phyloP scores from a whole-genome alignment of 2,329 filamentous ascomycete species.

The Botryotinia calthae region DNA sequence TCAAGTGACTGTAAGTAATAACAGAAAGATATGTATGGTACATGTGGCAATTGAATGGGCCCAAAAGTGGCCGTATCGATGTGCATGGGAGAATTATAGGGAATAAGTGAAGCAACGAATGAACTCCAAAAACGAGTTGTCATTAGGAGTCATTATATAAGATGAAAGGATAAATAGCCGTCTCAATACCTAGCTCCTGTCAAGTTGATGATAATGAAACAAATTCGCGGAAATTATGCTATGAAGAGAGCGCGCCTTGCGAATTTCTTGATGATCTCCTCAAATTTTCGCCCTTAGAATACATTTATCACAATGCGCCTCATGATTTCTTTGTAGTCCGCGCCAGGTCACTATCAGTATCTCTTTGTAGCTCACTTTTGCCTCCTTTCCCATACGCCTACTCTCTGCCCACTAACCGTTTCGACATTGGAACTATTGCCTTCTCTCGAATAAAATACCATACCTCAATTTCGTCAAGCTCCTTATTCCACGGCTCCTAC shows the following conservation, averaged over 20 bases:
- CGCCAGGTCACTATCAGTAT: background rate
- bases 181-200: background rate
- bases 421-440: background rate
- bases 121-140: background rate
- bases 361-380: background rate
- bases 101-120: background rate
- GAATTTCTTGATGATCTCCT: background rate
- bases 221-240: background rate
- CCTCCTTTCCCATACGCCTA: background rate
- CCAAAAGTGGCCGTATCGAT: background rate
- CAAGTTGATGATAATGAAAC: background rate
- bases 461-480: too few relatives aligned
- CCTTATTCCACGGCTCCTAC: conserved; percentile 3
- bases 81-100: background rate
- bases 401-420: background rate
- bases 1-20: background rate
- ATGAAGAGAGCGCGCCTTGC: background rate
- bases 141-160: background rate
- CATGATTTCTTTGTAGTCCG: background rate
- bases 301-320: background rate
- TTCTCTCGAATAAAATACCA: background rate
- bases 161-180: background rate
- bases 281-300: background rate
- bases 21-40: background rate
- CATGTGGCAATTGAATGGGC: background rate